Base-by-base conservation (phyloP, 306 rosid species). In the Lathyrus tuberosus region DNA sequence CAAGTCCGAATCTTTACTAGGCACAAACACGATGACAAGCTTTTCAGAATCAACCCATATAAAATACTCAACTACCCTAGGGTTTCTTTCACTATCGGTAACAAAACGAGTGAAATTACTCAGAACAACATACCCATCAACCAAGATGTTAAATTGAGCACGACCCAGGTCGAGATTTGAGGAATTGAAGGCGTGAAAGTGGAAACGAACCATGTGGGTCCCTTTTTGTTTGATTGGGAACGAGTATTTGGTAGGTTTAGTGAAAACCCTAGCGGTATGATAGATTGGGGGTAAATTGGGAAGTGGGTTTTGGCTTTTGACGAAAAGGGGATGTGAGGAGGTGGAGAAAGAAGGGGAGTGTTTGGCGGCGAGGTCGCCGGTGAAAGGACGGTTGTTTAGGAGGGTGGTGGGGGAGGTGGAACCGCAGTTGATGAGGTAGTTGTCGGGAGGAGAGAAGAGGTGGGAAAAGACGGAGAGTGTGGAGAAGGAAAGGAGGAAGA, bases 391-490 rank as follows among this genome's bases (percentile, higher is more conserved):
- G 69, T 78, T 28, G 66, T 88, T 78, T n/a, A 88, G 41, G 75
- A 76, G 68, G 77, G 90, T 77, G 77, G 84, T 67, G 26, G 76
- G 56, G 3, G 10, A 68, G 24, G 81, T 6, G 76, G 97, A 85
- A 28, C 98, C 98, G 78, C 92, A 88, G 60, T 94, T 79, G 89
- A 90, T 8, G 87, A 94, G 97, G 76, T 85, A 82, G 88, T 78
- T 84, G 71, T 90, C 96, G 54, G 74, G n/a, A 15, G 98, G 98
- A 24, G 91, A 84, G 84, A 90, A 90, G 56, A 58, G 46, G 82
- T 60, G 80, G 51, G 92, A 85, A 20, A 47, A 33, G 31, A 73
- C 47, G 10, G 81, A 51, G 14, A 71, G 28, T 2, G 85, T 37
- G 8, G 3, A 49, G 71, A 76, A 78, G 78, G 81, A 80, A 6